Conservation (phyloP, 2,329 filamentous ascomycete species). For the Penicillium sp. region DNA sequence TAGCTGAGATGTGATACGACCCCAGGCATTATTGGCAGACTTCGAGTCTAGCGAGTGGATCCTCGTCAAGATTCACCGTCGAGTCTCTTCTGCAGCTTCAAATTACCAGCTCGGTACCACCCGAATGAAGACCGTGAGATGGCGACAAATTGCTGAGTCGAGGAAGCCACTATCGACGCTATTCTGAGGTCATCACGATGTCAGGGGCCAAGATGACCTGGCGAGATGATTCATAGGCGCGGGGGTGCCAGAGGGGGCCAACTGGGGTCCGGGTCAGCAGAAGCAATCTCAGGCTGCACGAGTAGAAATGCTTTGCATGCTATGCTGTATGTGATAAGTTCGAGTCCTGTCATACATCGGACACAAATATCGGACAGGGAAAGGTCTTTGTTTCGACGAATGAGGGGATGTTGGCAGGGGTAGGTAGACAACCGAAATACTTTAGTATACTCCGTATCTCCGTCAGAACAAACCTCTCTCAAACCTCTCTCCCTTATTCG, state of each 20-base stretch:
- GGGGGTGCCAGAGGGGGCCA: background rate
- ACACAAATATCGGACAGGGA: slow-evolving; percentile 5
- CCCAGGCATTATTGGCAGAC: slow-evolving; percentile 1
- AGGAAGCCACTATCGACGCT: background rate
- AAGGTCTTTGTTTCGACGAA: slow-evolving; percentile 8
- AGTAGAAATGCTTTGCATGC: slow-evolving; percentile 14
- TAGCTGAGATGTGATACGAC: background rate
- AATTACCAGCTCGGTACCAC: slow-evolving; percentile 19
- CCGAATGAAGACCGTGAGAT: slow-evolving; percentile 13
- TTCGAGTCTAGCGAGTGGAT: background rate
- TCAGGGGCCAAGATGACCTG: slow-evolving; percentile 5
- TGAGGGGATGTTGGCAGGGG: slow-evolving; percentile 4
- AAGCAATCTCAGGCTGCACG: slow-evolving; percentile 6
- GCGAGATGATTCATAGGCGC: slow-evolving; percentile 2
- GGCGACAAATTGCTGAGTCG: slow-evolving; percentile 1
- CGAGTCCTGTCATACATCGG: slow-evolving; percentile 16
- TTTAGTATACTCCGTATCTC: background rate
- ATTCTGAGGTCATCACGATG: slow-evolving; percentile 9
- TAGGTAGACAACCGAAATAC: background rate
- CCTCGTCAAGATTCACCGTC: background rate
- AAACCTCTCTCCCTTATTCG: background rate
- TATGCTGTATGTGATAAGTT: slow-evolving; percentile 17
- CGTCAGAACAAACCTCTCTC: background rate
- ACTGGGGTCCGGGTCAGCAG: background rate
- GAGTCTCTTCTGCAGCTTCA: slow-evolving; percentile 1